Conservation (phyloP, 176 grass and related monocot genomes). For the Oryza brachyantha region DNA sequence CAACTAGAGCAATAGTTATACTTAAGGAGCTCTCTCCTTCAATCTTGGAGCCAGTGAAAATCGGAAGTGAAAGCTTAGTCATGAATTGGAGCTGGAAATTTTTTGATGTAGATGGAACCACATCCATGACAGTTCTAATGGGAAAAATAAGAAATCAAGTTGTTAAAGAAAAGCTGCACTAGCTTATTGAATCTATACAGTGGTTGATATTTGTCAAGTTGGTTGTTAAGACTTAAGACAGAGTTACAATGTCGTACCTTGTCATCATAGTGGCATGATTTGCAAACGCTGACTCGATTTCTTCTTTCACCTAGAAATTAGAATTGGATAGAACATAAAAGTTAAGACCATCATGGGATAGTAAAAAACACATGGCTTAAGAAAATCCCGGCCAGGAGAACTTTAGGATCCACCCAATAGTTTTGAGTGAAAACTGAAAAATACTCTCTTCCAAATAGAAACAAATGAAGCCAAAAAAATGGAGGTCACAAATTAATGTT, state of each 20-base stretch:
- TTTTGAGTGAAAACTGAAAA: neutral
- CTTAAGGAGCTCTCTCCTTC: constrained; percentile 68
- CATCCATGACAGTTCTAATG: constrained; percentile 48
- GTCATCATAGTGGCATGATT: constrained; percentile 64
- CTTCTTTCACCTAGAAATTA: constrained; percentile 87
- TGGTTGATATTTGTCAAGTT: neutral
- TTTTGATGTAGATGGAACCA: constrained; percentile 41
- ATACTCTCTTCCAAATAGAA: constrained; percentile 3
- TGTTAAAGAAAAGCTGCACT: constrained; percentile 26
- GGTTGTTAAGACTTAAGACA: constrained; percentile 8
- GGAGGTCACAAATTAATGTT: neutral
- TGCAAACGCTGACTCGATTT: constrained; percentile 76
- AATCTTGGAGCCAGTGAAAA: constrained; percentile 90
- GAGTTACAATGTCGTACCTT: constrained; percentile 38
- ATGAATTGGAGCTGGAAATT: constrained; percentile 77
- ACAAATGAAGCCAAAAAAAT: neutral
- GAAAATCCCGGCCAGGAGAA: neutral
- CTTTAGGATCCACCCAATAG: neutral
- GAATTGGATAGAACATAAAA: constrained; percentile 15
- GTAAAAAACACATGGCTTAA: constrained; percentile 6
- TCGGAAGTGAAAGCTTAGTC: constrained; percentile 79
- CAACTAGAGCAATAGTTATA: constrained; percentile 61
- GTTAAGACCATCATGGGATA: neutral
- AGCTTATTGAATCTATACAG: constrained; percentile 10
- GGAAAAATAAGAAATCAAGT: constrained; percentile 37